A percentile compares a stretch with the other conserved stretches of the same genome.
Evolutionary conservation across 495 filamentous ascomycete species (phyloP).

Genomic region (Physcia stellaris): DNA sequence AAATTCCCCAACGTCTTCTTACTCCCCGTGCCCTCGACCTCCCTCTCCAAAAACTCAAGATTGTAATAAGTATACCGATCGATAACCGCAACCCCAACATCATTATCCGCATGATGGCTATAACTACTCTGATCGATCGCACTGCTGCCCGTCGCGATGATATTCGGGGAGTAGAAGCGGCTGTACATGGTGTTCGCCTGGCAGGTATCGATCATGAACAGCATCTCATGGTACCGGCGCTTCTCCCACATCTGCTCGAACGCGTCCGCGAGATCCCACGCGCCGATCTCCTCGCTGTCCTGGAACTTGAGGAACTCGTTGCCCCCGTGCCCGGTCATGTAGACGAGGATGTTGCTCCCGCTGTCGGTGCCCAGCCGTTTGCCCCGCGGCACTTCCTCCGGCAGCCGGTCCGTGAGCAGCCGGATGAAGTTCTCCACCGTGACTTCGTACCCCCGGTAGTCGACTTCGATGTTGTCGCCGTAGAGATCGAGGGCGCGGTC

Average conservation of each 20-base stretch:
- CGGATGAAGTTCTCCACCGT: conserved; percentile 98
- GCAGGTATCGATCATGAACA: conserved; percentile 99
- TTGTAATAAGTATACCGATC: conserved; percentile 98
- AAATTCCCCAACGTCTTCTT: conserved; percentile 63
- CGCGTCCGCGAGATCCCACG: conserved; percentile 90
- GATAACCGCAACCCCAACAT: conserved; percentile 94
- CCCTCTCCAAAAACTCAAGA: conserved; percentile 87
- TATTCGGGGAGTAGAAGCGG: conserved; percentile 93
- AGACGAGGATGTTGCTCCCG: conserved; percentile 90
- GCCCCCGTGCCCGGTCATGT: conserved; percentile 98
- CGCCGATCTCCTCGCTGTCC: conserved; percentile 92
- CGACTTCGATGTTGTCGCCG: conserved; percentile 97
- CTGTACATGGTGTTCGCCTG: conserved; percentile 99
- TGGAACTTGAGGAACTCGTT: conserved; percentile 98
- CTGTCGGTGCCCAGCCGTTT: conserved; percentile 87
- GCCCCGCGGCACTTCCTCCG: conserved; percentile 82
- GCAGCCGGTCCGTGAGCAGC: conserved; percentile 81
- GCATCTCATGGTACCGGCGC: conserved; percentile 84
- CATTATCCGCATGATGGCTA: conserved; percentile 93
- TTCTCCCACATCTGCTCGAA: conserved; percentile 99
- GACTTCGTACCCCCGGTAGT: conserved; percentile 95
- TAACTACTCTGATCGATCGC: conserved; percentile 91
- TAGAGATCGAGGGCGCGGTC: conserved; percentile 92
- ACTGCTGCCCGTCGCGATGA: conserved; percentile 87
- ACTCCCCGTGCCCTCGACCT: conserved; percentile 66